These are phyloP conservation scores for Caloboletus inedulis DNA, from an alignment of 1,284 basidiomycete species.

Conservation along the genomic window DNA sequence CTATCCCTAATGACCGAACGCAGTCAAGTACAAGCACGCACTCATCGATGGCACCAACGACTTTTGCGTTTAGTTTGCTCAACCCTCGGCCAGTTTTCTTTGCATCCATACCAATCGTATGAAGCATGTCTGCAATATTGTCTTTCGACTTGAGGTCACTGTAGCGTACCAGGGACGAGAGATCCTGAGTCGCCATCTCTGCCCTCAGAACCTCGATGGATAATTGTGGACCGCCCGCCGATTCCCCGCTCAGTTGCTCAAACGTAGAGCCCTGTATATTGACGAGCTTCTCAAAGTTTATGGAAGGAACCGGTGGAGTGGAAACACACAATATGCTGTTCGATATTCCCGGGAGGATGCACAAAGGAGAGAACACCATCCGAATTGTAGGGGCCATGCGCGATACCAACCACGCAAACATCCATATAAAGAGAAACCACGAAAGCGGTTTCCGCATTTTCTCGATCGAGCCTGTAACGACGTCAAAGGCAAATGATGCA, in stretches of 20 bases:
- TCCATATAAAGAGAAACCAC: slow-evolving; percentile 49
- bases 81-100: slow-evolving; percentile 55
- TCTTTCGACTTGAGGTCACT: slow-evolving; percentile 61
- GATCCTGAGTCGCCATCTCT: slow-evolving; percentile 69
- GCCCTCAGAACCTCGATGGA: slow-evolving; percentile 67
- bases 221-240: slow-evolving; percentile 52
- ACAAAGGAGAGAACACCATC: slow-evolving; percentile 52
- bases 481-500: slow-evolving; percentile 42
- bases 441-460: slow-evolving; percentile 56
- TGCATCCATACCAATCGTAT: slow-evolving; percentile 55
- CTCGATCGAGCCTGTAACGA: slow-evolving; percentile 44
- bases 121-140: slow-evolving; percentile 48
- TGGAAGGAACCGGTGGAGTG: slow-evolving; percentile 21
- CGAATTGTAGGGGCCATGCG: slow-evolving; percentile 42
- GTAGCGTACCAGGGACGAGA: slow-evolving; percentile 55
- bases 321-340: slow-evolving; percentile 43
- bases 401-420: slow-evolving; percentile 44
- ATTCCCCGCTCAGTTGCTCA: slow-evolving; percentile 57
- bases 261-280: slow-evolving; percentile 59
- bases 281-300: slow-evolving; percentile 59
- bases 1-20: neutral
- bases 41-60: slow-evolving; percentile 68
- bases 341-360: slow-evolving; percentile 57
- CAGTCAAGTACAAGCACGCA: slow-evolving; percentile 36
- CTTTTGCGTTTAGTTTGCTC: slow-evolving; percentile 56